Evolutionary conservation across 768 basidiomycete genomes (phyloP), one percentile per base, ranked within the genome.

Genomic region (Daedaleopsis sinensis): DNA sequence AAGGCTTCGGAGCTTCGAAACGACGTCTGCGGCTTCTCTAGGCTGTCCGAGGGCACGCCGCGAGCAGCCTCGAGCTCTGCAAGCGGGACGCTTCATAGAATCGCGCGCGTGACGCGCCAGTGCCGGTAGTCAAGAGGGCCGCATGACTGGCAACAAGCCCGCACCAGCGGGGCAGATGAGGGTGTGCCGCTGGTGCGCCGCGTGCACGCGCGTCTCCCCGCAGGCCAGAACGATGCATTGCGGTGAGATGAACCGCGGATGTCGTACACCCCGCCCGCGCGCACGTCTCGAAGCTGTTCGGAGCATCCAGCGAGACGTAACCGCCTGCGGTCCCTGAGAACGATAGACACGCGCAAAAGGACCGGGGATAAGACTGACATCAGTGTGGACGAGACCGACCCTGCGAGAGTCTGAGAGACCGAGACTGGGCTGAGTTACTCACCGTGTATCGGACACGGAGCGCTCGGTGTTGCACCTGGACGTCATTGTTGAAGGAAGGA

Each of bases 41-140:
- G 53, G 27, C 53, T 50, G 39, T 43, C 52, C 44, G 44, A 16
- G 52, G 37, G 37, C 53, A 48, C 43, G 58, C 49, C 58, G 62
- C 54, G 62, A 52, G 52, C 58, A 52, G 58, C 36, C 62, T 64
- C 62, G 62, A 59, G 58, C 58, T 37, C 32, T 8, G n/a, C 23
- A 32, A 32, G 27, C 27, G 39, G 39, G 11, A 42, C 11, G 39
- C 39, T 32, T 32, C 39, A 42, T 42, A 32, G 39, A 42, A 18
- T 12, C 3, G 39, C 39, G 39, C 18, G 39, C 39, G 18, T 5
- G 39, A 42, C 39, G 39, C 39, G 39, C 18, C 39, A 42, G 39
- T 13, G 39, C 39, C 13, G 39, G 39, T 42, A 12, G 39, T 42
- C 39, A 42, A 42, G 39, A 32, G 39, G 10, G 39, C 39, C 39